These are phyloP conservation scores for Phytophthora idaei DNA, from an alignment of 352 stramenopile genomes.

Conservation along the genomic window DNA sequence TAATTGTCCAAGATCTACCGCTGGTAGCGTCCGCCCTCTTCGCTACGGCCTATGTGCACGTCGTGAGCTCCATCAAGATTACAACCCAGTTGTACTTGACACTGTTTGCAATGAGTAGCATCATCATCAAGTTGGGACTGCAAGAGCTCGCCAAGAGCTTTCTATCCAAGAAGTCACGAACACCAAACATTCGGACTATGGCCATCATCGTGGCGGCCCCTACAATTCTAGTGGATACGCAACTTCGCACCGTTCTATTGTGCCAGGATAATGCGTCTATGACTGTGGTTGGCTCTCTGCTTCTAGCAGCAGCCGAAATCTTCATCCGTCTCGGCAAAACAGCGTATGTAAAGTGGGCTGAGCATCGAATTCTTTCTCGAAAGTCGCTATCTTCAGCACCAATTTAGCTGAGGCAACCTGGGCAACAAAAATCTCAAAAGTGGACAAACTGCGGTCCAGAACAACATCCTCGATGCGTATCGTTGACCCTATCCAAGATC, in stretches of 20 bases:
- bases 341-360: not conserved
- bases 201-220: conserved; percentile 21
- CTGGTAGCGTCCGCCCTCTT: conserved; percentile 23
- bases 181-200: conserved; percentile 16
- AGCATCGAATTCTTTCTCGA: not conserved
- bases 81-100: conserved; percentile 5
- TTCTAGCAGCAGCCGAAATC: conserved; percentile 38
- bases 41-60: conserved; percentile 30
- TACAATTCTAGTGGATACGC: conserved; percentile 36
- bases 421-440: not conserved
- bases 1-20: conserved; percentile 25
- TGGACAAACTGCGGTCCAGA: not conserved
- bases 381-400: not conserved
- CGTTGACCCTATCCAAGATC: conserved; percentile 9
- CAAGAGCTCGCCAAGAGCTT: conserved; percentile 24
- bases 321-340: conserved; percentile 26
- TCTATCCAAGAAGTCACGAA: not conserved
- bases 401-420: not conserved
- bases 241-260: conserved; percentile 32
- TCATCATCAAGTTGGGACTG: conserved; percentile 21
- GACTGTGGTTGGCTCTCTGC: conserved; percentile 25
- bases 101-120: conserved; percentile 7
- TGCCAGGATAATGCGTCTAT: conserved; percentile 13
- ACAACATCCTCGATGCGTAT: not conserved
- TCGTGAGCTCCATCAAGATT: conserved; percentile 19